These are phyloP conservation scores for Coemansia sp. DNA, from an alignment of 192 early-diverging fungal genomes.

Conservation along the genomic window DNA sequence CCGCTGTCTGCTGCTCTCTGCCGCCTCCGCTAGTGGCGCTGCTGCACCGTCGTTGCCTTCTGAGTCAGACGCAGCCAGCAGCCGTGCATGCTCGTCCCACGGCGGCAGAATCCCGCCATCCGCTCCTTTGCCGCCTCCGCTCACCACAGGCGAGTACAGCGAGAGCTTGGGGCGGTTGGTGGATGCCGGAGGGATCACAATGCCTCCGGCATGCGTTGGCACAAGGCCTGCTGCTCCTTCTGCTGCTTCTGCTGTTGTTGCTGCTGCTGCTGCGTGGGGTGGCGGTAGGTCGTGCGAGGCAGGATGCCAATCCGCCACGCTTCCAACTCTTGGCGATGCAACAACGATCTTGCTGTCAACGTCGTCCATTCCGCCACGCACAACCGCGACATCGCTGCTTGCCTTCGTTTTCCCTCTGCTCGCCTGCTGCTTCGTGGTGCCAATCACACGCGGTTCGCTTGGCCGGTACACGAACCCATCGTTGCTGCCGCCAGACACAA, in stretches of 20 bases:
- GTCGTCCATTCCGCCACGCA: constrained; percentile 15
- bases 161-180: constrained; percentile 39
- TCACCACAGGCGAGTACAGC: constrained; percentile 46
- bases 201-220: constrained; percentile 17
- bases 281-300: neutral
- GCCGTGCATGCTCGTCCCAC: constrained; percentile 44
- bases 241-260: neutral
- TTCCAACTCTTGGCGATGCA: constrained; percentile 11
- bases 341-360: constrained; percentile 16
- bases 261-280: neutral
- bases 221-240: neutral
- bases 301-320: neutral
- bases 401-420: neutral
- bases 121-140: neutral
- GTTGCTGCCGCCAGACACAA: neutral
- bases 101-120: constrained; percentile 31
- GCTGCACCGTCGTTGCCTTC: neutral
- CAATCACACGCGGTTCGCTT: constrained; percentile 26
- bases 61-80: constrained; percentile 2
- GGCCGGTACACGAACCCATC: neutral
- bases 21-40: neutral
- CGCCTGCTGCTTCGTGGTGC: constrained; percentile 5
- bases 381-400: neutral
- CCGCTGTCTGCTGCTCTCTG: constrained; percentile 27
- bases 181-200: neutral